Base-by-base conservation (phyloP, 176 grass and related monocot species). In the Urochloa ruziziensis region DNA sequence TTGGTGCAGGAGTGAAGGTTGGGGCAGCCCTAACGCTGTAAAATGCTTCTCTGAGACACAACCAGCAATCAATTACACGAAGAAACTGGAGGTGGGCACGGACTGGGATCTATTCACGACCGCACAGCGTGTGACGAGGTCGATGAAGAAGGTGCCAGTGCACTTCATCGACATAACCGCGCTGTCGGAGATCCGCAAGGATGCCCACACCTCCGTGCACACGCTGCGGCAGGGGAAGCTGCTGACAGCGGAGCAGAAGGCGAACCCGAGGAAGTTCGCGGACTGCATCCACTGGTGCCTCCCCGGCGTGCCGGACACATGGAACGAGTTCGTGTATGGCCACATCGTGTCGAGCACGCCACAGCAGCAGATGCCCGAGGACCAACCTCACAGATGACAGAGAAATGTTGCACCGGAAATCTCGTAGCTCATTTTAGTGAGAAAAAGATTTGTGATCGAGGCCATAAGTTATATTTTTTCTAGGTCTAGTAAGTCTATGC, bases 271-370 rank as follows among this genome's bases (percentile, higher is more conserved):
- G 9, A 90, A 80, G 77, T 97, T 91, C 23, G 91, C 94, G 1
- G 94, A 97, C 43, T 97, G 94, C 81, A 97, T 97, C 56, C 94
- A 97, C 68, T 97, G 94, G 92, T 97, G 92, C 79, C 91, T 97
- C 11, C 90, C 92, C 1, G 88, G 95, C 2, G 52, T 92, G 68
- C 92, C 92, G 2, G 90, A 93, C 65, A 83, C 82, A 59, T 95
- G 88, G 92, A 97, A 97, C 4, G 89, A 92, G 63, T 90, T 97
- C 9, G 59, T 97, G 48, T 94, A 97, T 29, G 87, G 84, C 4
- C 74, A 90, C 59, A 93, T 96, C 37, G 15, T 91, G 36, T 80
- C 77, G 19, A 85, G 83, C 79, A 28, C 83, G 39, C 39, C 7
- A 12, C 84, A 18, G 17, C 84, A 9, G 33, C n/a, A 14, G 61